Evolutionary conservation across 208 protist species (phyloP), one percentile per base, ranked within the genome.

Genomic region (Crithidia fasciculata): DNA sequence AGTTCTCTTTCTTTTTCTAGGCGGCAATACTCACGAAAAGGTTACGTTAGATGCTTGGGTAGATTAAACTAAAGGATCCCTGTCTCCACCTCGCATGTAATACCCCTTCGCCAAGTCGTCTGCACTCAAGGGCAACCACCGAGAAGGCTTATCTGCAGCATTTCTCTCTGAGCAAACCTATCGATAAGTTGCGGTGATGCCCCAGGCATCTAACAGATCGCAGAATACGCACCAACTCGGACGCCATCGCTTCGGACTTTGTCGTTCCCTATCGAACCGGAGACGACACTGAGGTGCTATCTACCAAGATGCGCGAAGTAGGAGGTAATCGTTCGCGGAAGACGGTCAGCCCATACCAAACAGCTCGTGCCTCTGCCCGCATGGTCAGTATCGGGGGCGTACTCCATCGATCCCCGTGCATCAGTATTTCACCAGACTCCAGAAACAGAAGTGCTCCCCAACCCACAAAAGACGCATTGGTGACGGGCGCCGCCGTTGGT

Each of bases 381-480:
- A 76, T 62, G 47, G 61, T 70, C 13, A 76, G n/a, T 55, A 2
- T 54, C 12, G 43, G 71, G 8, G 71, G 47, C 9, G 49, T 70
- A 19, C 37, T 47, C 61, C 71, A 58, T 52, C 9, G 2, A 4
- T 52, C 58, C 4, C 43, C 71, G 37, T 10, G n/a, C 19, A 76
- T 13, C n/a, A 40, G 16, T 8, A 69, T 10, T 37, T 41, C 47
- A 50, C 71, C 49, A 18, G 45, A 36, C 19, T 69, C 60, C 15
- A 53, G 6, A 61, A 76, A 16, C 18, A 76, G 40, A 12, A 69
- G 43, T 16, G 60, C 71, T 15, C 60, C 49, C 71, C 50, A 76
- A 63, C 60, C 71, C 15, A 49, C 36, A 6, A 70, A 41, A 3
- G 71, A 76, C 49, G 71, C 71, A 49, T 76, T 61, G 10, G 58